Percentiles rank a stretch among this genome's conserved stretches.
Evolutionary conservation across 148 eudicot species (phyloP).

Genomic region (Limonium bicolor): DNA sequence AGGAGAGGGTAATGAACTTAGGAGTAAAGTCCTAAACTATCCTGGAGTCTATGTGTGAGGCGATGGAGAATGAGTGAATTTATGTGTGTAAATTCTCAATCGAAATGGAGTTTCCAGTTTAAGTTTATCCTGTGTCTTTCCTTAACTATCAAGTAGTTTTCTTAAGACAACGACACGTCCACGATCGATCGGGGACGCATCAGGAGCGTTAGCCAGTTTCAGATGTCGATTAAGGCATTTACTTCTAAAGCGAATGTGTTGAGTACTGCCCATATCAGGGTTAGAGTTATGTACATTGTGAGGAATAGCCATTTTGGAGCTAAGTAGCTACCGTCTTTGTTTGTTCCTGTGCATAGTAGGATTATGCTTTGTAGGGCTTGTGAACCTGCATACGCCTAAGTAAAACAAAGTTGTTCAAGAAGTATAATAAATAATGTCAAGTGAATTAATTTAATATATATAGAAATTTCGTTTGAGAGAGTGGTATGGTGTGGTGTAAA

Average conservation of each 20-base stretch:
- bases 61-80: no score
- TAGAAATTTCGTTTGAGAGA: neutral
- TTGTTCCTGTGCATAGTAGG: constrained; percentile 42
- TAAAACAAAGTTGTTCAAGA: neutral
- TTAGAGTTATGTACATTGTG: constrained; percentile 40
- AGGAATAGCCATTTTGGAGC: constrained; percentile 51
- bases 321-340: constrained; percentile 49
- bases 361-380: constrained; percentile 49
- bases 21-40: no score
- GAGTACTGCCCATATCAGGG: constrained; percentile 49
- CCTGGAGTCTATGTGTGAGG: no score
- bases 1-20: no score
- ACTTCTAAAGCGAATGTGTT: constrained; percentile 55
- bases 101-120: no score
- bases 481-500: no score
- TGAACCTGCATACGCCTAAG: constrained; percentile 53
- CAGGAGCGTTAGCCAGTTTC: no score
- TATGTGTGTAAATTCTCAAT: no score
- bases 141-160: no score
- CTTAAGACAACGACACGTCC: no score
- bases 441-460: neutral
- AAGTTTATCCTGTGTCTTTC: no score
- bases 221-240: constrained; percentile 37
- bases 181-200: no score
- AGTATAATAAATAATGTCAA: constrained; percentile 3